phyloP scores from a whole-genome alignment of 1,139 yeast genomes.

The Groenewaldozyma auringiensis region DNA sequence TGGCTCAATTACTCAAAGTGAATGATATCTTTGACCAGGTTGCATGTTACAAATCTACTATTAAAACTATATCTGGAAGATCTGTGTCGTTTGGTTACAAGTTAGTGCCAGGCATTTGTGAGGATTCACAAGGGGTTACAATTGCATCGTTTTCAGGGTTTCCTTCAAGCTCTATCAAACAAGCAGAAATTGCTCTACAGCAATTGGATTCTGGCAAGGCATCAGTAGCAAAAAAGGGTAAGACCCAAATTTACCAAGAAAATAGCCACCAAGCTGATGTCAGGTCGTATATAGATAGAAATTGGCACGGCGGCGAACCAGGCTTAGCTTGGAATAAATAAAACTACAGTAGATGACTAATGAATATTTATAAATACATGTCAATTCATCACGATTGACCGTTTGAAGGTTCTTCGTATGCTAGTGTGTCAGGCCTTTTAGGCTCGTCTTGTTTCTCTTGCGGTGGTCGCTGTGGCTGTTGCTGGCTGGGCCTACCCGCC shows the following conservation, averaged over 20 bases:
- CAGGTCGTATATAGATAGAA: not conserved
- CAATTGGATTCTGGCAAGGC: not conserved
- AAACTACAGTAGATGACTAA: not conserved
- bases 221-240: not conserved
- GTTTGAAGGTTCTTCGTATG: slow-evolving; percentile 6
- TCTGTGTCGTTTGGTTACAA: slow-evolving; percentile 47
- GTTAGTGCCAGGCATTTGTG: slow-evolving; percentile 63
- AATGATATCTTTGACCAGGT: slow-evolving; percentile 15
- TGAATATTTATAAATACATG: not conserved
- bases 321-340: not conserved
- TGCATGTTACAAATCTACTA: not conserved
- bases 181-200: slow-evolving; percentile 3
- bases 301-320: not conserved
- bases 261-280: too few relatives aligned
- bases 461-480: slow-evolving; percentile 15
- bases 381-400: not conserved
- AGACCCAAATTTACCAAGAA: too few relatives aligned
- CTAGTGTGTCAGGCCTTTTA: slow-evolving; percentile 3
- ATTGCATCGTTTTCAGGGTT: slow-evolving; percentile 83
- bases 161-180: slow-evolving; percentile 41
- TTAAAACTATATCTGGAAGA: slow-evolving; percentile 23
- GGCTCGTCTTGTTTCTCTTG: slow-evolving; percentile 8
- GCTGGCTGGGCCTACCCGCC: slow-evolving; percentile 15
- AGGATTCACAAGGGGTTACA: slow-evolving; percentile 73
- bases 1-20: slow-evolving; percentile 37